Evolutionary conservation across 78 protist genomes (phyloP), one percentile per base, ranked within the genome.

Genomic region (Fonticula alba): DNA sequence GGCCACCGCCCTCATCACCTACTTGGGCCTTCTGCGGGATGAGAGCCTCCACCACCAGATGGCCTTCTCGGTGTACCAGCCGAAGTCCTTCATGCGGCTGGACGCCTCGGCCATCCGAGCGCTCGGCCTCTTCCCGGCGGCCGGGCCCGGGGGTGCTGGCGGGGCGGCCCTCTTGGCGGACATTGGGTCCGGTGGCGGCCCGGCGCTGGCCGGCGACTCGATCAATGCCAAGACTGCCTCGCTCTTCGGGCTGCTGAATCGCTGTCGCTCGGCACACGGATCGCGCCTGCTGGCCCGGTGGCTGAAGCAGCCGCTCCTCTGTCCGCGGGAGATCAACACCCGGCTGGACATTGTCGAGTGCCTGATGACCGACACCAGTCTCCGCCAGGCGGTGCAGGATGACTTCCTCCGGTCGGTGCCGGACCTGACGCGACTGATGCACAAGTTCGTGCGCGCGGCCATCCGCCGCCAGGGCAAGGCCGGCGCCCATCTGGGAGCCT

Each of bases 201-300:
- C 65, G 1, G 58, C 15, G 33, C 37, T 52, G 22, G 9, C 55
- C 32, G 68, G 46, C 0, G 50, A n/a, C 11, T 15, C 62, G 24
- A 67, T 31, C 59, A 6, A 40, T 17, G 7, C 60, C 52, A 31
- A 53, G 71, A n/a, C n/a, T n/a, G n/a, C n/a, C n/a, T 41, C 46
- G 0, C 76, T 66, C 40, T 72, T 55, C 64, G 81, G 80, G 24
- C 41, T 91, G 32, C 65, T 93, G 27, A 78, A 88, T 58, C 11
- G 58, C 51, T 89, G 96, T 83, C 46, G 38, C 41, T 82, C 97
- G 31, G 66, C 81, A 2, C 83, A 83, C 74, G 96, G 96, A 0
- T 71, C 88, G 24, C 70, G 97, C 14, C 54, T 52, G 57, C 27
- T 92, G 14, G 36, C 31, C n/a, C 80, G 69, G 62, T 89, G 92